Evolutionary conservation across 345 rosid species (phyloP), one percentile per base, ranked within the genome.

Genomic region (Pistacia integerrima): DNA sequence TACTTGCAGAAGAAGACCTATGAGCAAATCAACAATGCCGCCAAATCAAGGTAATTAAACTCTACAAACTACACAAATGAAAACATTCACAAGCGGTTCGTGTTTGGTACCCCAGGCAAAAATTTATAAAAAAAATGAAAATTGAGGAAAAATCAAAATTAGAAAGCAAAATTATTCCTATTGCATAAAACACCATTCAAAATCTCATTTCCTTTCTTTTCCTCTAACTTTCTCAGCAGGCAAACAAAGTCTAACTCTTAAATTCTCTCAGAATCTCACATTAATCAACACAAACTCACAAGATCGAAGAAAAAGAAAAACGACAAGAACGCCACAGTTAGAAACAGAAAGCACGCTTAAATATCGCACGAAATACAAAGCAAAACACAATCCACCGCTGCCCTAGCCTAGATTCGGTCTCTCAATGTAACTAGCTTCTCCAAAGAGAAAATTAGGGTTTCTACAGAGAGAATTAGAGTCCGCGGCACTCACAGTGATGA

Each of bases 381-480:
- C 4, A 74, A n/a, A 38, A 35, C 25, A 52, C 36, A 63, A 74
- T 64, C 77, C 64, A n/a, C 41, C 33, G 69, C 71, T 69, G 78
- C 82, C 76, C 78, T 22, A 30, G n/a, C 44, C 41, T 13, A 68
- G 79, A 87, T 80, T 80, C 66, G 59, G 75, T 20, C 9, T 14
- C 63, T 44, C 67, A 57, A 77, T 18, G 52, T 18, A 74, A 70
- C 56, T 18, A 67, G 48, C 41, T 70, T 38, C 51, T 13, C 65
- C 1, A 56, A 56, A 61, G 44, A 77, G 41, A 36, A 64, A 76
- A 76, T 76, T 82, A 84, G 90, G 96, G 90, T 79, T 88, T 81
- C 51, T 11, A 71, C 44, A 75, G 46, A 76, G 64, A 65, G 78
- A 77, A 71, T 44, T 51, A 33, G 44, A 71, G 46, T 22, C 33